phyloP scores from a whole-genome alignment of 768 basidiomycete genomes.

The Hygrophoropsis aurantiaca region DNA sequence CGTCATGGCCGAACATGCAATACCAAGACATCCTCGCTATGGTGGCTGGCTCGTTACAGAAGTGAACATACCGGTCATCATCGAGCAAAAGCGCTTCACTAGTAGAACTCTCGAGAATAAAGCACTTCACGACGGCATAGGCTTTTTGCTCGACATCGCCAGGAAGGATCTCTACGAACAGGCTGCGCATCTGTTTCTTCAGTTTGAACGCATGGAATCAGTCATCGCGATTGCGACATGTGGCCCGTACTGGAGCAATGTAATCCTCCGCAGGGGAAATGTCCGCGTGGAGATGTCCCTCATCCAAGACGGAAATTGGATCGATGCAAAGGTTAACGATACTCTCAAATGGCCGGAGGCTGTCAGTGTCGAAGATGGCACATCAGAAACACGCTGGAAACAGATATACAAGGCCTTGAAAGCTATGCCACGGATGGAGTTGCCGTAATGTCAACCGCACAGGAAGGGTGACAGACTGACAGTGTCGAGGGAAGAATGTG shows the following conservation, averaged over 20 bases:
- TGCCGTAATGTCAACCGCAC: too few species aligned
- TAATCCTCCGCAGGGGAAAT: not conserved
- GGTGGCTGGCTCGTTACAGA: not conserved
- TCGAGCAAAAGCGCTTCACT: not conserved
- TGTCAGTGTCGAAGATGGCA: too few species aligned
- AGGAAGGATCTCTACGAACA: not conserved
- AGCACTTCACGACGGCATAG: not conserved
- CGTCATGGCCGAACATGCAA: not conserved
- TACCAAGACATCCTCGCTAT: not conserved
- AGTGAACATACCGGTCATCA: not conserved
- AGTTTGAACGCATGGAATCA: not conserved
- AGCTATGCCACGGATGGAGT: too few species aligned
- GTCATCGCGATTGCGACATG: not conserved
- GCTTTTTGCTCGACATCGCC: not conserved
- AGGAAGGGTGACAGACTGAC: too few species aligned
- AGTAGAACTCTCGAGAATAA: not conserved
- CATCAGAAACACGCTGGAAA: too few species aligned
- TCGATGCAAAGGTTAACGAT: too few species aligned
- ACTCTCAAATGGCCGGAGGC: too few species aligned
- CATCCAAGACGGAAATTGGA: too few species aligned
- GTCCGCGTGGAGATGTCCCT: conserved; percentile 11
- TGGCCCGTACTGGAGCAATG: conserved; percentile 1
- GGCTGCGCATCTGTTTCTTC: not conserved
- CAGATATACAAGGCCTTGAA: too few species aligned
- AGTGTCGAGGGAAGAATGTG: too few species aligned